Base-by-base conservation (phyloP, 2,329 filamentous ascomycete genomes). In the Biscogniauxia mediterranea region DNA sequence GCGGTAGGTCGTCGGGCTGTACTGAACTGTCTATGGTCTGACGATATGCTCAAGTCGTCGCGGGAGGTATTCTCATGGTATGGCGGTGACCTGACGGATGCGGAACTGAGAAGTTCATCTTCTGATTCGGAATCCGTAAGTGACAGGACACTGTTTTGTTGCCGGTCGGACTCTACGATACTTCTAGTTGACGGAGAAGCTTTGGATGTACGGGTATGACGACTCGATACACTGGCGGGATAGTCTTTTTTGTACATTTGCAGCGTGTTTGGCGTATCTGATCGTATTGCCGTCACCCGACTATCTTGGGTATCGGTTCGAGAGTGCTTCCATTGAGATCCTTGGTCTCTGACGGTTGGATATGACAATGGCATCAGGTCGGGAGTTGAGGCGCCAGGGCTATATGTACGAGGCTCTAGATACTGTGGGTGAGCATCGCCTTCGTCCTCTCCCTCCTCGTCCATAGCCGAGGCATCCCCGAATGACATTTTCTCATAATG, bases 401-500 rank as follows among this genome's bases (percentile, higher is more conserved):
- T 58, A 46, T 63, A 61, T 17, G 62, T 58, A n/a, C 55, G 54
- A 54, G 59, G 63, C 46, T 64, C 59, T 3, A 63, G 21, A 13
- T 52, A 59, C 49, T 63, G 52, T 19, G 61, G 50, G 54, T 50
- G 57, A 42, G 28, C 59, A 17, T 55, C 49, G 17, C 58, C 52
- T 13, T 59, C 54, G 38, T 53, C 58, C 17, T 66, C 64, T 25
- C 61, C 64, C 50, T 69, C 63, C 26, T 68, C 64, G 11, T 68
- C 64, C 21, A 53, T 51, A 9, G 11, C 20, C 69, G 19, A 70
- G 2, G 80, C 71, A 49, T 81, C 73, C 15, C 79, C 79, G 60
- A 83, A 80, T 0, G 82, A 81, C 76, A 81, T 81, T 65, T 84
- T 79, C 69, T 86, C 84, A 67, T 87, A 86, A 67, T 86, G 83